These are phyloP conservation scores for Leccinum fuscescens DNA, from an alignment of 1,284 basidiomycete species.

Conservation along the genomic window DNA sequence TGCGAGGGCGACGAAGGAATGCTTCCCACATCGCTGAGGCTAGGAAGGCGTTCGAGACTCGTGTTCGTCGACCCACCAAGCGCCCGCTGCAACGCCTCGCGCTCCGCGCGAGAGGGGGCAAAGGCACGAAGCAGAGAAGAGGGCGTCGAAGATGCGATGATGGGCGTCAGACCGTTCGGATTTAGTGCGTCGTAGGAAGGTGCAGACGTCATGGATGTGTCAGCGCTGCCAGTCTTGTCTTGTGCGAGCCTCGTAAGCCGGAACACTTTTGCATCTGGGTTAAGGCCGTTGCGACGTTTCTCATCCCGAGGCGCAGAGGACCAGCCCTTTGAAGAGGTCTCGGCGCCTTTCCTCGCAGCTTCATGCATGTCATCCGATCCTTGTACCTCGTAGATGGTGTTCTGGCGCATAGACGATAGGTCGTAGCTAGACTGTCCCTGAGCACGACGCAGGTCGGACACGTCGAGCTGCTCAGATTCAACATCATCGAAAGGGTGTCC, in stretches of 20 bases:
- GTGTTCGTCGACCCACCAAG: constrained; percentile 65
- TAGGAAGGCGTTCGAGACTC: constrained; percentile 71
- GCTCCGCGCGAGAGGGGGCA: constrained; percentile 78
- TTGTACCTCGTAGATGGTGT: constrained; percentile 40
- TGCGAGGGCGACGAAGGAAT: constrained; percentile 61
- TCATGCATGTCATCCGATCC: constrained; percentile 14
- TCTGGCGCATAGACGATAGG: constrained; percentile 36
- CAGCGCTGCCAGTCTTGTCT: constrained; percentile 16
- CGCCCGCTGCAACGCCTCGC: constrained; percentile 71
- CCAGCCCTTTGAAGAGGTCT: constrained; percentile 44
- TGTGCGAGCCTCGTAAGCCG: constrained; percentile 44
- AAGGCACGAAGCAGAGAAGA: constrained; percentile 70
- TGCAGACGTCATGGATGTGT: constrained; percentile 14
- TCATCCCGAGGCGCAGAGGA: constrained; percentile 44
- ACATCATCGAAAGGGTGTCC: constrained; percentile 19
- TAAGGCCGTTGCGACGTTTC: constrained; percentile 63
- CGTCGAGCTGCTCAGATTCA: constrained; percentile 33
- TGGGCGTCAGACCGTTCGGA: constrained; percentile 49
- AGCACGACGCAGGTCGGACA: constrained; percentile 44
- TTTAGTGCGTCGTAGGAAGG: constrained; percentile 53
- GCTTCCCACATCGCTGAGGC: constrained; percentile 66
- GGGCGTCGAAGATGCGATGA: constrained; percentile 39
- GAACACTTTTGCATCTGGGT: constrained; percentile 84
- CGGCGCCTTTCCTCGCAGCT: constrained; percentile 12
- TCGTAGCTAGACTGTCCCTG: constrained; percentile 36